phyloP scores from a whole-genome alignment of 257 asterid species.

The Cordia subcordata region DNA sequence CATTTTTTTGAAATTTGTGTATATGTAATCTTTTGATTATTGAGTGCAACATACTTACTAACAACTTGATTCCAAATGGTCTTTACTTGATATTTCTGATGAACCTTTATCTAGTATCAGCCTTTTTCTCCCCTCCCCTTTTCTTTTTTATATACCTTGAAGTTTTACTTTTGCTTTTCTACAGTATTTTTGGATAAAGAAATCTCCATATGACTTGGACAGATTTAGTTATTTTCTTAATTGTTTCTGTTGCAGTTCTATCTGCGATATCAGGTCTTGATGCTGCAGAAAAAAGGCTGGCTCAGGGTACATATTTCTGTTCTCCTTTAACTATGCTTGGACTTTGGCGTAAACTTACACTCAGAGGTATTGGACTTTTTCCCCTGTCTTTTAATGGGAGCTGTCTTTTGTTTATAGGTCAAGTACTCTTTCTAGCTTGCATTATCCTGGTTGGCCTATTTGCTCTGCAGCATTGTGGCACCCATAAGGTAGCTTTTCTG shows the following conservation, averaged over 20 bases:
- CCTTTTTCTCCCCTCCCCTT: not conserved
- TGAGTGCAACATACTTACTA: no score
- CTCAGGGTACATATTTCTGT: slow-evolving; percentile 21
- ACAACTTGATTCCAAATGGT: no score
- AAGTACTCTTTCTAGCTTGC: slow-evolving; percentile 55
- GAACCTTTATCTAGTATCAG: no score
- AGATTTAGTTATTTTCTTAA: slow-evolving; percentile 8
- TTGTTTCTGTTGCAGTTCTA: slow-evolving; percentile 32
- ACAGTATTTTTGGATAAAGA: not conserved
- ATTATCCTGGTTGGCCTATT: slow-evolving; percentile 81
- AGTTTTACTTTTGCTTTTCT: no score
- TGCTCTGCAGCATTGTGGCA: slow-evolving; percentile 93
- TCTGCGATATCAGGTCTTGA: slow-evolving; percentile 44
- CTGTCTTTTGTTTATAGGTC: slow-evolving; percentile 39
- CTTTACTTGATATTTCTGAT: no score
- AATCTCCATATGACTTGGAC: not conserved
- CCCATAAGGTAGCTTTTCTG: slow-evolving; percentile 82
- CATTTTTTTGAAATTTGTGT: no score
- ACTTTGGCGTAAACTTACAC: not conserved
- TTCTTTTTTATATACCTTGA: not conserved
- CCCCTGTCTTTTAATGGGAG: not conserved
- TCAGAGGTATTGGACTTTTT: no score
- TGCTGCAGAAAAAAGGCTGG: slow-evolving; percentile 23
- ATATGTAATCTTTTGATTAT: no score
- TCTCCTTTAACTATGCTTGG: not conserved